phyloP scores from a whole-genome alignment of 78 protist genomes.

The Goniomonas avonlea region DNA sequence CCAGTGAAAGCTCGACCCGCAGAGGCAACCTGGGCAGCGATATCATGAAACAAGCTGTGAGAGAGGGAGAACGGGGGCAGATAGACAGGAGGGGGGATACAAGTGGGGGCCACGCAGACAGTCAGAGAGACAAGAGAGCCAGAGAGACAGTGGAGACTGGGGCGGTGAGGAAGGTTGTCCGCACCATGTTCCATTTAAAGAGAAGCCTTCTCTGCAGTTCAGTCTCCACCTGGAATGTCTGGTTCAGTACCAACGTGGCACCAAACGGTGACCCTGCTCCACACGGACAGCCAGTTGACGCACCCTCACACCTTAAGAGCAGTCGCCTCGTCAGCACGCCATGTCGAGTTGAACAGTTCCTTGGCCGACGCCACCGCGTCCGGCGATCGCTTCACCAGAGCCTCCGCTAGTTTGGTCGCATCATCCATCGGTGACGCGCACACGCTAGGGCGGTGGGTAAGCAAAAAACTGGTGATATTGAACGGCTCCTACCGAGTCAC shows the following conservation, averaged over 20 bases:
- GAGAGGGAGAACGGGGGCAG: neutral
- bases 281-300: neutral
- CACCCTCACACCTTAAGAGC: neutral
- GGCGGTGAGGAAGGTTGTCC: too few species aligned
- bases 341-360: neutral
- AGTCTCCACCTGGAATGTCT: slow-evolving; percentile 5
- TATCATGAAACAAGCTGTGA: neutral
- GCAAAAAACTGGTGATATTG: neutral
- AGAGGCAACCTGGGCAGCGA: neutral
- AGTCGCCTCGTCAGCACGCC: neutral
- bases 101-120: too few species aligned
- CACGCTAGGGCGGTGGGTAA: neutral
- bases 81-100: neutral
- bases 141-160: too few species aligned
- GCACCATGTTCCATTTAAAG: neutral
- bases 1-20: neutral
- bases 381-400: neutral
- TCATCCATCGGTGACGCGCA: neutral
- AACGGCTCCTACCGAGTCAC: neutral
- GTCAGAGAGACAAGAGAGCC: too few species aligned
- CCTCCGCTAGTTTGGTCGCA: neutral
- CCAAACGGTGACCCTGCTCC: too few species aligned
- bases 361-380: slow-evolving; percentile 10
- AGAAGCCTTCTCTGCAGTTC: slow-evolving; percentile 1
- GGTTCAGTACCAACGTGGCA: too few species aligned